Evolutionary conservation across 306 rosid genomes (phyloP).

Genomic region (Castanea mollissima): DNA sequence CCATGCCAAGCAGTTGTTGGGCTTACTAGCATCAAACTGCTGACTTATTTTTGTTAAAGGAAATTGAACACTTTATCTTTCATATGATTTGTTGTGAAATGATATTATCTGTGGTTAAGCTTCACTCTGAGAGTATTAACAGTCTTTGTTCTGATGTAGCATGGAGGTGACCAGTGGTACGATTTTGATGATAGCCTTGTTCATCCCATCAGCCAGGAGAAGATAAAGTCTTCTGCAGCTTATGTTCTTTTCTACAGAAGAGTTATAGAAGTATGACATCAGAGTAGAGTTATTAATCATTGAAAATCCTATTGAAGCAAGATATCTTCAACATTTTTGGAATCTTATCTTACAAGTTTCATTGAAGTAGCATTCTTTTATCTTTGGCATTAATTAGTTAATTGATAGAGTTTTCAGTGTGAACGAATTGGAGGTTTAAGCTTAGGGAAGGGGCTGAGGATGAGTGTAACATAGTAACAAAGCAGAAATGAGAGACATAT

Average conservation of each 20-base stretch:
- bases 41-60: slow-evolving; percentile 13
- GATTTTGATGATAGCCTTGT: slow-evolving; percentile 93
- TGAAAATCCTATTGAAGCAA: slow-evolving; percentile 31
- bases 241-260: slow-evolving; percentile 97
- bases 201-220: slow-evolving; percentile 73
- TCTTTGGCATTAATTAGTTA: slow-evolving; percentile 19
- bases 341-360: slow-evolving; percentile 33
- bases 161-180: slow-evolving; percentile 91
- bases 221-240: slow-evolving; percentile 94
- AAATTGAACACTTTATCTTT: slow-evolving; percentile 13
- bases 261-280: slow-evolving; percentile 47
- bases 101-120: slow-evolving; percentile 3
- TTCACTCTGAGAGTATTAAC: slow-evolving; percentile 17
- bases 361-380: slow-evolving; percentile 44
- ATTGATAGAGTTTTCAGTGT: slow-evolving; percentile 29
- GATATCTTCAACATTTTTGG: slow-evolving; percentile 35
- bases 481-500: slow-evolving; percentile 29
- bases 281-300: slow-evolving; percentile 32
- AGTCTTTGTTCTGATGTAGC: slow-evolving; percentile 49
- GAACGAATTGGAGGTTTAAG: slow-evolving; percentile 24
- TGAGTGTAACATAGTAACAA: slow-evolving; percentile 37
- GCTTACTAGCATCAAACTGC: slow-evolving; percentile 12
- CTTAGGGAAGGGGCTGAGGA: slow-evolving; percentile 35
- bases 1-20: neutral
- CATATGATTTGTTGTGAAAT: neutral